Base-by-base conservation (phyloP, 257 asterid genomes). In the Gentiana straminea region DNA sequence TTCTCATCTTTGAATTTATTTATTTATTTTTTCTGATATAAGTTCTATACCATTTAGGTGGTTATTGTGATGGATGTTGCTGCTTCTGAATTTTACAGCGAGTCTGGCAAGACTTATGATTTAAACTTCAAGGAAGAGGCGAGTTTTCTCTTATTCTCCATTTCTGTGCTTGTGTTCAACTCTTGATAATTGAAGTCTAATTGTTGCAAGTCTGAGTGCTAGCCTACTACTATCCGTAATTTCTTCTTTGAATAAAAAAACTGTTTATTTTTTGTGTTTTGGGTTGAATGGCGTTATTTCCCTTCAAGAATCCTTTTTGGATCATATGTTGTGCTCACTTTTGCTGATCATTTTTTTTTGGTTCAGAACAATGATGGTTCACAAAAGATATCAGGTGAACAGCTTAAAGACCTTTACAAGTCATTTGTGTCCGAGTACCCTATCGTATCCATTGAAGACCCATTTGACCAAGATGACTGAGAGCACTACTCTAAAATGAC, bases 11-110 rank as follows among this genome's bases (percentile, higher is more conserved):
- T 36, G 35, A 24, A 37, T 33, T n/a, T 54, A 11, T 1, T 50
- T 59, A 34, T 59, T 64, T 50, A 57, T 50, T 5, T 45, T n/a
- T 37, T 59, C 13, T 51, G 52, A 33, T 13, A 52, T 55, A 64
- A 13, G 36, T 50, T 15, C 41, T 55, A 33, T 61, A 52, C 55
- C 37, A 3, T 38, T 0, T 52, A 85, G 99, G 95, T 92, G 63
- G 99, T 88, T 47, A 92, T 92, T 55, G 99, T 97, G 39, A 92
- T 92, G 97, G 97, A 92, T 68, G 99, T 92, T 74, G 99, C 99
- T 49, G 99, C 99, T 15, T 92, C 99, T 66, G 99, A 88, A 65
- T 92, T 92, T 63, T 92, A 83, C 55, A 89, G 77, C 4, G 94
- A 88, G 54, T 89, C 77, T 5, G 95, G 88, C 57, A 81, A 88